Base-by-base conservation (phyloP, 2,329 filamentous ascomycete genomes). In the Trichocomaceae sp. region DNA sequence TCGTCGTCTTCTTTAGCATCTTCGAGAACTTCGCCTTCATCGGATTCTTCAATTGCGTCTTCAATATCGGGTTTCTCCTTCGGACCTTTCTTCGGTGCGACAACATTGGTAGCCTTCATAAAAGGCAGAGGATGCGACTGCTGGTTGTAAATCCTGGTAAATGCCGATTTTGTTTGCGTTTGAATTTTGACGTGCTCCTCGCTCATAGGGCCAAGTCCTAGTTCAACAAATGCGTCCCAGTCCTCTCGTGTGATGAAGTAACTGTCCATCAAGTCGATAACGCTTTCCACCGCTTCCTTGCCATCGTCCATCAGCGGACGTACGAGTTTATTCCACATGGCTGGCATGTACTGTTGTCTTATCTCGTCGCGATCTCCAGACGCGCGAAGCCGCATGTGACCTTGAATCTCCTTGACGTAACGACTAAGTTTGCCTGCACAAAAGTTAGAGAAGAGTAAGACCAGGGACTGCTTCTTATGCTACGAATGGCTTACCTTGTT, bases 231-330 rank as follows among this genome's bases (percentile, higher is more conserved):
- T 9, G 85, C 87, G 67, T 99, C 93, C 70, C 92, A 95, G 68
- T 99, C 93, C 22, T 99, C 93, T 59, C 87, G 86, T 0, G 93
- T 97, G 55, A 99, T 77, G 71, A 86, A 99, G 73, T 99, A 99
- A 67, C 86, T 90, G 67, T 99, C 93, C 93, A 99, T 97, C 52
- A 96, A 79, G 52, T 93, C 83, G 65, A 99, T 99, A 52, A 96
- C 86, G 1, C 88, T 85, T 1, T 82, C 79, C 4, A 96, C 86
- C 7, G 82, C 81, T 1, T 95, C 90, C 64, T 89, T 93, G 63
- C 93, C 93, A 55, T 95, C 85, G 0, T 76, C 69, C 63, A 90
- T 82, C 52, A 99, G 76, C 56, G 83, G 81, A 63, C 87, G 84
- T 60, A 96, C 79, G 20, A 92, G 79, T 65, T 86, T 83, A 46